phyloP scores from a whole-genome alignment of 495 filamentous ascomycete species.

The Lineolata rhizophorae region DNA sequence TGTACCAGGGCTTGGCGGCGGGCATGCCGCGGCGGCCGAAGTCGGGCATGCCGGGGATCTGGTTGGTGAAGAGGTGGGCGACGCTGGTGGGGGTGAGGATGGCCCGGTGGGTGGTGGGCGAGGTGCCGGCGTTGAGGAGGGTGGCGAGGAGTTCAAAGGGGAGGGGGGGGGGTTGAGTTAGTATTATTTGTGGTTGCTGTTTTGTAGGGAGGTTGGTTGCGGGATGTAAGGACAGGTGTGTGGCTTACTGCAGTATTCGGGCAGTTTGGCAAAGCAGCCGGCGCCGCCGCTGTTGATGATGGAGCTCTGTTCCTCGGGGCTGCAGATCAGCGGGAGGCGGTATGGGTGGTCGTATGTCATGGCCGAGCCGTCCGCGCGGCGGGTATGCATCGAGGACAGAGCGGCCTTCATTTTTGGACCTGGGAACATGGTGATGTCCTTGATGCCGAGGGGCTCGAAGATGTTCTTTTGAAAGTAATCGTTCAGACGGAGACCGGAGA shows the following conservation, averaged over 20 bases:
- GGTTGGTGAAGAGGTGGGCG: conserved; percentile 36
- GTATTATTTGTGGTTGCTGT: background rate
- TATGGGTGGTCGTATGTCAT: conserved; percentile 24
- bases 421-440: conserved; percentile 32
- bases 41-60: conserved; percentile 31
- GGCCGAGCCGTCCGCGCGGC: conserved; percentile 20
- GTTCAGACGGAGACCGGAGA: conserved; percentile 24
- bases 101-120: conserved; percentile 22
- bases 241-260: conserved; percentile 32
- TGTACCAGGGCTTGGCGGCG: conserved; percentile 28
- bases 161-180: background rate
- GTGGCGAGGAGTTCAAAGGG: conserved; percentile 13
- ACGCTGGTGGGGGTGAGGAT: conserved; percentile 30
- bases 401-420: conserved; percentile 24
- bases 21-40: conserved; percentile 23
- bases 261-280: conserved; percentile 29
- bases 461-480: conserved; percentile 34
- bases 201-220: background rate
- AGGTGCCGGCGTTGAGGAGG: conserved; percentile 17
- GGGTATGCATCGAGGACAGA: conserved; percentile 28
- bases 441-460: conserved; percentile 31
- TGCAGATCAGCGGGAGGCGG: conserved; percentile 21
- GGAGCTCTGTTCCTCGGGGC: conserved; percentile 13
- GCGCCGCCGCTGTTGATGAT: conserved; percentile 33
- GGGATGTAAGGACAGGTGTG: background rate